These are phyloP conservation scores for Sporothrix protearum DNA, from an alignment of 2,329 filamentous ascomycete genomes.

Conservation along the genomic window DNA sequence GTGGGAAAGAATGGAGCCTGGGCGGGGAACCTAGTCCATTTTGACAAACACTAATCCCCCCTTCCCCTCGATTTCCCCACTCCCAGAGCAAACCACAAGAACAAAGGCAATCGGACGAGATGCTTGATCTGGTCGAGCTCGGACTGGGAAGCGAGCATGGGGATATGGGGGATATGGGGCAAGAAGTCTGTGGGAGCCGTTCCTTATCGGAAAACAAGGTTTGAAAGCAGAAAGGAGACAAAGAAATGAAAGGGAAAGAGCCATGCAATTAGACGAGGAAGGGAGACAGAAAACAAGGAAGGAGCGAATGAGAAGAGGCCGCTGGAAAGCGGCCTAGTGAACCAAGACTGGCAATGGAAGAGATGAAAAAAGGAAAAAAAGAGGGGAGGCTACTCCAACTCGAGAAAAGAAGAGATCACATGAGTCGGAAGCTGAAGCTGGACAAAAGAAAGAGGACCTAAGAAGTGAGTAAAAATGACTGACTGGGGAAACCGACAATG, in stretches of 20 bases:
- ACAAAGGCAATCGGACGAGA: conserved; percentile 8
- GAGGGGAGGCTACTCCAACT: background rate
- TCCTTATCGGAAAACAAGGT: background rate
- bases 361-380: background rate
- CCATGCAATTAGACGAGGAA: background rate
- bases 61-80: background rate
- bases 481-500: background rate
- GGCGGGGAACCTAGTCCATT: background rate
- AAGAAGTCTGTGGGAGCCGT: background rate
- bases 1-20: background rate
- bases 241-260: background rate
- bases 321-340: background rate
- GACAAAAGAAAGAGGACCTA: background rate
- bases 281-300: background rate
- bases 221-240: background rate
- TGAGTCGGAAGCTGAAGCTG: background rate
- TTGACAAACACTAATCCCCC: background rate
- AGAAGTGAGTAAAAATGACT: background rate
- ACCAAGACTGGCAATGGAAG: background rate
- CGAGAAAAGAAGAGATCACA: background rate
- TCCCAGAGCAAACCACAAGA: background rate
- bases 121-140: conserved; percentile 7
- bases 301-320: background rate
- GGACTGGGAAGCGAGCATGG: background rate
- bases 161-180: background rate